Evolutionary conservation across 257 asterid species (phyloP).

Genomic region (Solanum sitiens): DNA sequence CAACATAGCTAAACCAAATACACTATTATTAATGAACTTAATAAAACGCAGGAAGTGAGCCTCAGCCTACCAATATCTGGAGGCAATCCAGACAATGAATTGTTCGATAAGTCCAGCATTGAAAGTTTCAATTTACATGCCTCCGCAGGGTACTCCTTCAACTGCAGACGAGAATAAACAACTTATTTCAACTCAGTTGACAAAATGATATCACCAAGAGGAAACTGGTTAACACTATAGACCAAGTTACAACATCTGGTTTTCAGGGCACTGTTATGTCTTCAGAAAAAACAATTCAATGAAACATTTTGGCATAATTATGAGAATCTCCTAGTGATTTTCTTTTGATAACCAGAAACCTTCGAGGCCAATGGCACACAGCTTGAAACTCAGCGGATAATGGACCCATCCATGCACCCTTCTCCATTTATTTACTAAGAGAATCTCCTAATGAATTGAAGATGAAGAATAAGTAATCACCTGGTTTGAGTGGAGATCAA

Average conservation of each 20-base stretch:
- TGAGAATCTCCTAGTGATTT: background rate
- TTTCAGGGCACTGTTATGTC: background rate
- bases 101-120: conserved; percentile 83
- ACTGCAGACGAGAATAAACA: conserved; percentile 35
- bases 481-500: conserved; percentile 97
- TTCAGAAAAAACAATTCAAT: background rate
- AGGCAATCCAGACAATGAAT: conserved; percentile 89
- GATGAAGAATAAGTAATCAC: conserved; percentile 21
- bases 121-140: conserved; percentile 83
- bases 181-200: background rate
- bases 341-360: background rate
- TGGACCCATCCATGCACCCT: background rate
- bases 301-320: background rate
- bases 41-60: background rate
- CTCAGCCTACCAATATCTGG: conserved; percentile 65
- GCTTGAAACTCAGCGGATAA: background rate
- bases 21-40: background rate
- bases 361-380: background rate
- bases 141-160: conserved; percentile 82
- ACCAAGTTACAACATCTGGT: background rate
- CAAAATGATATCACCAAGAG: background rate
- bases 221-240: conserved; percentile 1
- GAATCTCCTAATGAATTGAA: background rate
- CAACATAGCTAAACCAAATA: background rate
- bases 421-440: background rate